These are phyloP conservation scores for Plenodomus tracheiphilus DNA, from an alignment of 2,329 filamentous ascomycete genomes.

Conservation along the genomic window DNA sequence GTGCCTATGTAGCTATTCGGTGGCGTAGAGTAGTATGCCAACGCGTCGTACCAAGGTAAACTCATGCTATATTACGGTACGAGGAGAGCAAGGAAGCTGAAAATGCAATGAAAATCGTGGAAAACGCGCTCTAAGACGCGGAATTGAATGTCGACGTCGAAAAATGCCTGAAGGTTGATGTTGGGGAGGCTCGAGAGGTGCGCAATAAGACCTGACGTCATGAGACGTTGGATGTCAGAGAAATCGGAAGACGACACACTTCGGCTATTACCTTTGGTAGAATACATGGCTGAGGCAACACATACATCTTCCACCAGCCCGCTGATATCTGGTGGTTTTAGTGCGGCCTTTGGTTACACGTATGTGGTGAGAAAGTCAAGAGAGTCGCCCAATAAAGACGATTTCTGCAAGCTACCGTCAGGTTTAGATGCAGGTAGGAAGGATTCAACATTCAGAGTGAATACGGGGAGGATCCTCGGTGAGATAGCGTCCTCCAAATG, in stretches of 20 bases:
- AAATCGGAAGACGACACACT: conserved; percentile 21
- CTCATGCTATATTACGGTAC: conserved; percentile 10
- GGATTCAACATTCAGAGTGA: too few species aligned
- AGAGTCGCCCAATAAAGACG: too few species aligned
- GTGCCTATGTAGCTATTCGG: conserved; percentile 37
- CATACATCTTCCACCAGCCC: background rate
- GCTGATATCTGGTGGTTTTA: too few species aligned
- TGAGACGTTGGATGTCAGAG: conserved; percentile 29
- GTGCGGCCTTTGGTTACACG: too few species aligned
- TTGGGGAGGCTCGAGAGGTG: conserved; percentile 5
- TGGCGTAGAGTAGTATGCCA: conserved; percentile 21
- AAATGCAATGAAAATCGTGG: background rate
- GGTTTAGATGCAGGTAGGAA: too few species aligned
- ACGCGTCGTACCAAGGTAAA: conserved; percentile 3
- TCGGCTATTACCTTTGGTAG: background rate
- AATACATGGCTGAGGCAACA: background rate
- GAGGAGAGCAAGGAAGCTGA: too few species aligned
- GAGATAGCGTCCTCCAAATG: too few species aligned
- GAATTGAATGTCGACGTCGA: conserved; percentile 11
- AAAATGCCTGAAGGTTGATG: conserved; percentile 1
- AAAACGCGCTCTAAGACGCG: too few species aligned
- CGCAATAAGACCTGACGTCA: conserved; percentile 33
- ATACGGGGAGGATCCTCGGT: too few species aligned
- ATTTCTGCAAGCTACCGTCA: too few species aligned
- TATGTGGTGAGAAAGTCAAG: too few species aligned